Evolutionary conservation across 192 early-diverging fungal genomes (phyloP).

Genomic region (Haplosporangium gracile): DNA sequence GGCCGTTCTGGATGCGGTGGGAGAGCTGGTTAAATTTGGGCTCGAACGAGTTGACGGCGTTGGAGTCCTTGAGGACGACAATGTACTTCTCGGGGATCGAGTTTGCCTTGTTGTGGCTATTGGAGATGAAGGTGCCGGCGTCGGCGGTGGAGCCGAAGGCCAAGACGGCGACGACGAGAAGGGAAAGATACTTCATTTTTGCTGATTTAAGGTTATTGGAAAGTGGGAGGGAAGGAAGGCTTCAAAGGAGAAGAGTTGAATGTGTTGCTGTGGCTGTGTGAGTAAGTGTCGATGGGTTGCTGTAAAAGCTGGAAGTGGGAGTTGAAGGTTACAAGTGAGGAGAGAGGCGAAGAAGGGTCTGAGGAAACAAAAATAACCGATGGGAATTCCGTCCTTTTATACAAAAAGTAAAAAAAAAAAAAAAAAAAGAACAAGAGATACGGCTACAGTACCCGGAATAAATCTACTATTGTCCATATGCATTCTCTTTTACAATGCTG

Average conservation of each 20-base stretch:
- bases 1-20: constrained; percentile 36
- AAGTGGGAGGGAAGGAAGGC: not conserved
- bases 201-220: not conserved
- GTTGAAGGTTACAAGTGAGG: not conserved
- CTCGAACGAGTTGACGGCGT: constrained; percentile 47
- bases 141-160: constrained; percentile 28
- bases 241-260: not conserved
- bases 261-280: constrained; percentile 4
- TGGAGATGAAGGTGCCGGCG: constrained; percentile 23
- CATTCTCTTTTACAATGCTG: too few relatives aligned
- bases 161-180: constrained; percentile 44
- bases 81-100: constrained; percentile 70
- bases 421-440: too few relatives aligned
- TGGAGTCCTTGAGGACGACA: constrained; percentile 68
- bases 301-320: constrained; percentile 27
- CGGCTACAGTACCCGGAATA: too few relatives aligned
- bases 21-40: constrained; percentile 55
- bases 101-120: constrained; percentile 21
- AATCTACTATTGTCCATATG: too few relatives aligned
- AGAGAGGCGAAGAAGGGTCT: constrained; percentile 5
- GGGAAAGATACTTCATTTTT: constrained; percentile 47
- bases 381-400: not conserved
- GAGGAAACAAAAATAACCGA: not conserved
- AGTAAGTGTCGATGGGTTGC: not conserved
- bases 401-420: not conserved